phyloP scores from a whole-genome alignment of 371 early-diverging fungal species.

The Actinomortierella wolfii region DNA sequence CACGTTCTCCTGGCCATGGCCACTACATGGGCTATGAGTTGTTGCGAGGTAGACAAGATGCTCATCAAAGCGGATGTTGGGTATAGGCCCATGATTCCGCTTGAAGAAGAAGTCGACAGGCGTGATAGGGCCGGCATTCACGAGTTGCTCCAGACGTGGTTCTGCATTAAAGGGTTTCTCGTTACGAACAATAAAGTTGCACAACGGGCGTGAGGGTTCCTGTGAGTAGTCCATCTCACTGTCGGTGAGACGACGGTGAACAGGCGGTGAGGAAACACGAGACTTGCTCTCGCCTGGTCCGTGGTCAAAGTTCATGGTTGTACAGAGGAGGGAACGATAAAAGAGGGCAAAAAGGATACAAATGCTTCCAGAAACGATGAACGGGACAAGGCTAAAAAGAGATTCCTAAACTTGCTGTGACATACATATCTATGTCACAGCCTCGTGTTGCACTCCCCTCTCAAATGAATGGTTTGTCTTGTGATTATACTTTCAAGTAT shows the following conservation, averaged over 20 bases:
- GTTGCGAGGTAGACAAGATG: constrained; percentile 52
- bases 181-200: constrained; percentile 51
- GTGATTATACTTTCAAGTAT: too few relatives aligned
- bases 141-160: constrained; percentile 51
- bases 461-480: too few relatives aligned
- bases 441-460: too few relatives aligned
- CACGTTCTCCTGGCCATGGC: constrained; percentile 3
- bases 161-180: constrained; percentile 65
- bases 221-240: constrained; percentile 26
- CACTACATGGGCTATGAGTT: constrained; percentile 3
- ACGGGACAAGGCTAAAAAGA: too few relatives aligned
- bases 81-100: constrained; percentile 90
- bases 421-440: too few relatives aligned
- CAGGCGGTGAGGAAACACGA: constrained; percentile 9
- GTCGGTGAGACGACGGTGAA: constrained; percentile 7
- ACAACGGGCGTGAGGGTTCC: constrained; percentile 20
- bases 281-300: too few relatives aligned
- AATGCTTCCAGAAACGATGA: too few relatives aligned
- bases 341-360: too few relatives aligned
- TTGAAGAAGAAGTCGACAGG: constrained; percentile 58
- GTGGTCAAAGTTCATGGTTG: too few relatives aligned
- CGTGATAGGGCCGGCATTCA: constrained; percentile 57
- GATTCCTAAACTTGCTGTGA: too few relatives aligned
- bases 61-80: constrained; percentile 58
- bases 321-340: too few relatives aligned